Base-by-base conservation (phyloP, 1,139 yeast genomes). In the Geotrichum carabidarum region DNA sequence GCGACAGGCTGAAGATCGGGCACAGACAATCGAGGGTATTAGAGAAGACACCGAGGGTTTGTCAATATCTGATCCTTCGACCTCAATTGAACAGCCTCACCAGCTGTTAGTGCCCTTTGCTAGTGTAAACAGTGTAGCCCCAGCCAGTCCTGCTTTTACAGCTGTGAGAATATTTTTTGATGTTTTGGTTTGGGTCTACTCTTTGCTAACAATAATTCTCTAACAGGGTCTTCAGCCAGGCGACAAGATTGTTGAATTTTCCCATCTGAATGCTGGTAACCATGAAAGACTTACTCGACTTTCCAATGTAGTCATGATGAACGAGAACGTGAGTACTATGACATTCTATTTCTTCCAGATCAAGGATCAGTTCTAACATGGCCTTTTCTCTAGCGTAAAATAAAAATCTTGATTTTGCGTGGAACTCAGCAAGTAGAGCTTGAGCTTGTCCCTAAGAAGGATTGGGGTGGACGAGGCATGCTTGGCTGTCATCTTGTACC, bases 381-480 rank as follows among this genome's bases (percentile, higher is more conserved):
- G 42, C 34, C 31, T 8, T 38, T 9, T 44, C 8, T 55, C n/a
- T 27, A 73, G 59, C 61, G 64, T 43, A 60, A 67, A 7, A 64
- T 81, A 11, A 55, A 60, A 3, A 73, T 81, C 7, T 63, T 63
- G 6, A 66, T 81, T 0, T 52, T 69, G 15, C 68, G 86, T 50
- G 68, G 61, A 8, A 63, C 60, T 0, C 62, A 65, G 32, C 54
- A 55, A 1, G 44, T 66, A n/a, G 52, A 58, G 2, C 54, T 81
- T 34, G 59, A 60, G 3, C 68, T 88, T 52, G 69, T 64, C 1
- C 95, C 95, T 1, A 69, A 78, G 1, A 69, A 71, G 9, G 67
- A 72, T 11, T 87, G 95, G 95, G 75, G 74, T 36, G 95, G 95
- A 7, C 72, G 75, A 35, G 95, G 95, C 1, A 67, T 84, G 31